Base-by-base conservation (phyloP, 306 rosid genomes). In the Quercus engelmannii region DNA sequence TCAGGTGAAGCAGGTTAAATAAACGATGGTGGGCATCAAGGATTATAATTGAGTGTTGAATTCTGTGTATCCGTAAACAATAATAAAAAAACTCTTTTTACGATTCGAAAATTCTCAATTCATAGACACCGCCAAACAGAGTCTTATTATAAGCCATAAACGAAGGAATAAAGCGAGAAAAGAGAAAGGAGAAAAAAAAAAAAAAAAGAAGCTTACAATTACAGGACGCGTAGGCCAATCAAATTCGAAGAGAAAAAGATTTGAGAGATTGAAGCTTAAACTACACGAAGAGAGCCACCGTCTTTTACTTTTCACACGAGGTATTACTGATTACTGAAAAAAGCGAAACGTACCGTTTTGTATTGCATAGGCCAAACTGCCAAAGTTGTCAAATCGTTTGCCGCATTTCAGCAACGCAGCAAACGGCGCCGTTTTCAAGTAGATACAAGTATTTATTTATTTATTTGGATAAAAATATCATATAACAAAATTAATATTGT, bases 131-230 rank as follows among this genome's bases (percentile, higher is more conserved):
- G 6, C 25, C 25, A 67, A 8, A 67, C 71, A 31, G 71, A 6
- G 21, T 30, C 7, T 64, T 5, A 20, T 8, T 61, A 12, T 49
- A 49, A 49, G 31, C 38, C 54, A 13, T 38, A 18, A 3, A 9
- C 12, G 28, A 75, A 43, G 55, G 6, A 49, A 31, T 28, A 10
- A 13, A 26, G 19, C 38, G n/a, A 26, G 7, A 11, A 23, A 1
- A 46, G 35, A 12, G 6, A 10, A 1, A 14, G 74, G 21, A 3
- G 62, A 26, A 18, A 0, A 28, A 3, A 30, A 30, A 10, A 70
- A 52, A 21, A 31, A 30, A 10, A 62, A 52, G 17, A 38, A 35
- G 46, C 82, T 77, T 67, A 82, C 76, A 17, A 31, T 77, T 67
- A 82, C 68, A 17, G 46, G 9, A 49, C 15, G 58, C 19, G 70